phyloP scores from a whole-genome alignment of 2,329 filamentous ascomycete species.

The Uncinocarpus reesii region DNA sequence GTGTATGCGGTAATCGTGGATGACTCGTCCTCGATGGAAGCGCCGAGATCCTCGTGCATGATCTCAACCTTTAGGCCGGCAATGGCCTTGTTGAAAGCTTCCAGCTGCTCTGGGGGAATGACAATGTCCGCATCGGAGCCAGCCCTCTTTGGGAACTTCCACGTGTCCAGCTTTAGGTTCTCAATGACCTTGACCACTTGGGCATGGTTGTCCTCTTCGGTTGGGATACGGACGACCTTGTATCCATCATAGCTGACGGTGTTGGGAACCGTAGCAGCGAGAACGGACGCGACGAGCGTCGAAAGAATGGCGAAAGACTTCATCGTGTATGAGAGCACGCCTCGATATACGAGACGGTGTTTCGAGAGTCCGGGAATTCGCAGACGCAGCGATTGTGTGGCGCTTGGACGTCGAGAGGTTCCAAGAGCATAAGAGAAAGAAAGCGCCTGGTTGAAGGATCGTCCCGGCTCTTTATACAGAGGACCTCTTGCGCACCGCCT shows the following conservation, averaged over 20 bases:
- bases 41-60: slow-evolving; percentile 38
- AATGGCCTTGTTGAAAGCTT: slow-evolving; percentile 31
- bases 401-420: not conserved
- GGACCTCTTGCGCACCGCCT: not conserved
- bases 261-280: slow-evolving; percentile 11
- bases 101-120: slow-evolving; percentile 32
- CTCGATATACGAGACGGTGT: not conserved
- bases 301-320: slow-evolving; percentile 13
- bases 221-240: slow-evolving; percentile 19
- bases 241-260: slow-evolving; percentile 19
- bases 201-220: slow-evolving; percentile 9
- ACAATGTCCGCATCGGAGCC: slow-evolving; percentile 33
- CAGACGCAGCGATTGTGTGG: not conserved
- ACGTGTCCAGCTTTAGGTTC: slow-evolving; percentile 16
- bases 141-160: slow-evolving; percentile 17
- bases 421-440: not conserved
- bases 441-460: not conserved
- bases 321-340: slow-evolving; percentile 9
- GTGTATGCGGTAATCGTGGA: slow-evolving; percentile 17
- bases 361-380: not conserved
- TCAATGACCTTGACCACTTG: slow-evolving; percentile 17
- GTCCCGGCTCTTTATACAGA: not conserved
- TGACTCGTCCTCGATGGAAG: slow-evolving; percentile 34
- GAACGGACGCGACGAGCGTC: slow-evolving; percentile 13
- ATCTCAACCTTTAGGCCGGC: slow-evolving; percentile 26